Evolutionary conservation across 129 eudicot species (phyloP).

Genomic region (Flaveria brownii): DNA sequence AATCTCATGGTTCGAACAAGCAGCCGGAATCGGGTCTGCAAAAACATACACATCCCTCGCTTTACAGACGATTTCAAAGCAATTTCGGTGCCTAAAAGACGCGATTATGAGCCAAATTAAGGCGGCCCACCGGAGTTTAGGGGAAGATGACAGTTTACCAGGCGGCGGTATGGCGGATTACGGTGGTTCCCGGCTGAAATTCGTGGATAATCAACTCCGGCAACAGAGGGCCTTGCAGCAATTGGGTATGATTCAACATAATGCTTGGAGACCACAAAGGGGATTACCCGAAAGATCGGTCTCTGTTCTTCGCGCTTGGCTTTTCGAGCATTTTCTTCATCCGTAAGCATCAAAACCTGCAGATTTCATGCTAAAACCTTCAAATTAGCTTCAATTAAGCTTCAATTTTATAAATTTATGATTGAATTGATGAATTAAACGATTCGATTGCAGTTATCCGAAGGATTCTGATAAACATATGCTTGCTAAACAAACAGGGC

Average conservation of each 20-base stretch:
- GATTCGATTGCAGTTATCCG: conserved; percentile 63
- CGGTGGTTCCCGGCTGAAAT: conserved; percentile 73
- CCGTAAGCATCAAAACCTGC: conserved; percentile 59
- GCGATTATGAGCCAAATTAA: conserved; percentile 71
- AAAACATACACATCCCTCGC: conserved; percentile 87
- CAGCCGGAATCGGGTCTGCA: conserved; percentile 79
- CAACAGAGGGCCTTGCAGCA: conserved; percentile 92
- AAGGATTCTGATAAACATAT: conserved; percentile 91
- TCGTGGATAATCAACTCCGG: conserved; percentile 80
- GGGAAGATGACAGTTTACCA: conserved; percentile 59
- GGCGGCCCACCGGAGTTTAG: conserved; percentile 67
- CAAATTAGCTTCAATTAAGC: neutral
- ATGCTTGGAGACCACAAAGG: conserved; percentile 99
- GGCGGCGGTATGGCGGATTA: conserved; percentile 38
- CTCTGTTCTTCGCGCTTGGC: conserved; percentile 98
- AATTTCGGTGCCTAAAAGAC: conserved; percentile 76
- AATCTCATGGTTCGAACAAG: conserved; percentile 79
- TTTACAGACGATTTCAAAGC: conserved; percentile 85
- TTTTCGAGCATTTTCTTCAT: conserved; percentile 90
- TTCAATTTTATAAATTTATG: neutral
- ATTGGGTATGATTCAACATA: conserved; percentile 89
- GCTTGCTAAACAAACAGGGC: conserved; percentile 96
- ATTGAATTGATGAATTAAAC: neutral
- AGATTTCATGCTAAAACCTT: no score
- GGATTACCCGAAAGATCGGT: conserved; percentile 93